Conservation (phyloP, 2,329 filamentous ascomycete species). For the Plenodomus biglobosus region DNA sequence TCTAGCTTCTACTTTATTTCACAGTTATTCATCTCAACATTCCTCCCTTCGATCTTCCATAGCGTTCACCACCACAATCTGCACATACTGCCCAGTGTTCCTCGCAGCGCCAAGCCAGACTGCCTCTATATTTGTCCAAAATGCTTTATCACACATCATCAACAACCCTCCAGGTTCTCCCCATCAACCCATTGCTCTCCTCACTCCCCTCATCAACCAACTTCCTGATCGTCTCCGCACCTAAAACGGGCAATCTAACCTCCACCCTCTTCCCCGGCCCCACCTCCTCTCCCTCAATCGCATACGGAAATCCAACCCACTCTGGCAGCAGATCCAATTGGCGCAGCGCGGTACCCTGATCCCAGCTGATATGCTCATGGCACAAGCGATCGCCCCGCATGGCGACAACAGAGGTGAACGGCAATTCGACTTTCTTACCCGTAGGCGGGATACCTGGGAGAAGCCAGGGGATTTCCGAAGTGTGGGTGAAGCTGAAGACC, state of each 20-base stretch:
- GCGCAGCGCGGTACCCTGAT: constrained; percentile 63
- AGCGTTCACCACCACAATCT: background rate
- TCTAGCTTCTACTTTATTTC: too few species aligned
- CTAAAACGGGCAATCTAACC: constrained; percentile 63
- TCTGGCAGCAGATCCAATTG: constrained; percentile 66
- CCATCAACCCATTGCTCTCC: constrained; percentile 61
- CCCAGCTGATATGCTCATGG: constrained; percentile 72
- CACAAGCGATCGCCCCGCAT: constrained; percentile 68
- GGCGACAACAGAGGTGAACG: constrained; percentile 66
- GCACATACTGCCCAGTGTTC: background rate
- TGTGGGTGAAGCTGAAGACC: constrained; percentile 40
- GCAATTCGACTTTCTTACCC: constrained; percentile 52
- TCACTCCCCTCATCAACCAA: constrained; percentile 53
- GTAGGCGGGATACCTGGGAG: constrained; percentile 41
- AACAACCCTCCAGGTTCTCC: constrained; percentile 30
- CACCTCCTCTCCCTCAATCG: constrained; percentile 35
- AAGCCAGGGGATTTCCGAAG: constrained; percentile 38
- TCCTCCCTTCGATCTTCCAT: too few species aligned
- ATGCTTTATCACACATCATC: constrained; percentile 21
- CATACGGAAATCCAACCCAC: constrained; percentile 61
- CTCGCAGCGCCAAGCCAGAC: background rate
- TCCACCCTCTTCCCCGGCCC: constrained; percentile 53
- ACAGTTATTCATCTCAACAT: too few species aligned
- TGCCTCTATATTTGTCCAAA: background rate
- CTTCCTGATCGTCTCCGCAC: constrained; percentile 56